phyloP scores from a whole-genome alignment of 2,329 filamentous ascomycete species.

The Diatrype stigma region DNA sequence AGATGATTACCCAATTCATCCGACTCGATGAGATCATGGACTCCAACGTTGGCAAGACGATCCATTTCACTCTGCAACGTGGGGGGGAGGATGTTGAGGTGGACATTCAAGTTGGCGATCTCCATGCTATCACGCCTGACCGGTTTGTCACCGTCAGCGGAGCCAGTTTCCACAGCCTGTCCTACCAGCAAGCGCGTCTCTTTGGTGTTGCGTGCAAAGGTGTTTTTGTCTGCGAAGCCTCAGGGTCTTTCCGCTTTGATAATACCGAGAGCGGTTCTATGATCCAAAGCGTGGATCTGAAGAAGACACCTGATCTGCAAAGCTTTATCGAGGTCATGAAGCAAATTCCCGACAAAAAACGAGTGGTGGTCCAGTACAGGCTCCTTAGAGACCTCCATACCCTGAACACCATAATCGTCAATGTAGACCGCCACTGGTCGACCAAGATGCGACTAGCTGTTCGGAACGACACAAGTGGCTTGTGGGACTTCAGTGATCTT shows the following conservation, averaged over 20 bases:
- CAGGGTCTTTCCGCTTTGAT: conserved; percentile 92
- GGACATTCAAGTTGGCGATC: conserved; percentile 78
- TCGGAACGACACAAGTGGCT: conserved; percentile 81
- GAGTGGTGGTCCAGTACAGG: conserved; percentile 92
- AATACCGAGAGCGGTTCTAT: conserved; percentile 90
- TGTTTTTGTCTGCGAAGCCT: conserved; percentile 91
- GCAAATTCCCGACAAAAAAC: conserved; percentile 72
- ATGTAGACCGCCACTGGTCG: conserved; percentile 93
- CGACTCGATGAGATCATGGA: conserved; percentile 88
- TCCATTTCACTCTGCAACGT: conserved; percentile 79
- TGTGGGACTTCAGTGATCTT: conserved; percentile 93
- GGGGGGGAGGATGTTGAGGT: conserved; percentile 85
- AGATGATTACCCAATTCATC: conserved; percentile 90
- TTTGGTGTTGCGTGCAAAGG: conserved; percentile 91
- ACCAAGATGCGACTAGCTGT: conserved; percentile 90
- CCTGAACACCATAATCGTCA: conserved; percentile 85
- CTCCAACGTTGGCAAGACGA: conserved; percentile 73
- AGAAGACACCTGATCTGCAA: conserved; percentile 81
- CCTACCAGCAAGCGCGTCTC: conserved; percentile 94
- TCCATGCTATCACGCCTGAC: conserved; percentile 93
- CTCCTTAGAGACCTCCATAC: conserved; percentile 94
- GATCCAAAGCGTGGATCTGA: conserved; percentile 86
- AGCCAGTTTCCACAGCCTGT: conserved; percentile 91
- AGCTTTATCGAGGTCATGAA: conserved; percentile 90
- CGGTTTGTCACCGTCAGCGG: conserved; percentile 93